phyloP scores from a whole-genome alignment of 2,329 filamentous ascomycete genomes.

The Colletotrichum orchidophilum region DNA sequence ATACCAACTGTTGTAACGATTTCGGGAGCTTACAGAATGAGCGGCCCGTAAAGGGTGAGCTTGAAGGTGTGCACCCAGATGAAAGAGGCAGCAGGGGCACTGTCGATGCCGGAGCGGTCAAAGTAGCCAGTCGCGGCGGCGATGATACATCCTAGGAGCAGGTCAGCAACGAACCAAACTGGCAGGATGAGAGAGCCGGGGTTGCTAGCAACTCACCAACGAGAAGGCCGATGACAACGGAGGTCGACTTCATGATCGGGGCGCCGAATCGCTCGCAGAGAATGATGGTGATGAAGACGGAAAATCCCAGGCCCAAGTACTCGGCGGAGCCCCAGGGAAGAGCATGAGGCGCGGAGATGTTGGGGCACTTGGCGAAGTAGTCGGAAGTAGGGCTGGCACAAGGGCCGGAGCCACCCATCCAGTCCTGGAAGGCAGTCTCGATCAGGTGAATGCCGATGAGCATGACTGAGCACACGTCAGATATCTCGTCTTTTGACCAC shows the following conservation, averaged over 20 bases:
- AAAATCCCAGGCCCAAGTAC: constrained; percentile 81
- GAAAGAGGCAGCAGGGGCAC: constrained; percentile 77
- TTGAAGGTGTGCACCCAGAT: constrained; percentile 84
- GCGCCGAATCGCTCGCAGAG: constrained; percentile 83
- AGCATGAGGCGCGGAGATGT: constrained; percentile 73
- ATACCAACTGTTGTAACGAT: neutral
- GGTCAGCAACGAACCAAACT: neutral
- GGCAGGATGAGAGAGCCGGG: no score
- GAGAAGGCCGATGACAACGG: constrained; percentile 78
- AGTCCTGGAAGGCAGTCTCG: constrained; percentile 76
- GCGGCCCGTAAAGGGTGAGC: constrained; percentile 74
- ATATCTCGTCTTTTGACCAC: neutral
- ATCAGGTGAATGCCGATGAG: constrained; percentile 81
- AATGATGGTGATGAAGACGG: constrained; percentile 82
- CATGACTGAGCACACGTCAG: constrained; percentile 50
- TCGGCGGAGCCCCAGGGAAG: constrained; percentile 83
- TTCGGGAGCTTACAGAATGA: constrained; percentile 62
- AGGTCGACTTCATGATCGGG: constrained; percentile 85
- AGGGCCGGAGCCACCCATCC: constrained; percentile 77
- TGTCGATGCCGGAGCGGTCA: constrained; percentile 74
- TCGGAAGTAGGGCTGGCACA: constrained; percentile 61
- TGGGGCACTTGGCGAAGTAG: constrained; percentile 72
- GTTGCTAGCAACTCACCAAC: constrained; percentile 17
- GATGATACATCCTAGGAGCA: constrained; percentile 74
- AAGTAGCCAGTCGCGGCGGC: constrained; percentile 83